These are phyloP conservation scores for Calvatia gigantea DNA, from an alignment of 768 basidiomycete species.

Conservation along the genomic window DNA sequence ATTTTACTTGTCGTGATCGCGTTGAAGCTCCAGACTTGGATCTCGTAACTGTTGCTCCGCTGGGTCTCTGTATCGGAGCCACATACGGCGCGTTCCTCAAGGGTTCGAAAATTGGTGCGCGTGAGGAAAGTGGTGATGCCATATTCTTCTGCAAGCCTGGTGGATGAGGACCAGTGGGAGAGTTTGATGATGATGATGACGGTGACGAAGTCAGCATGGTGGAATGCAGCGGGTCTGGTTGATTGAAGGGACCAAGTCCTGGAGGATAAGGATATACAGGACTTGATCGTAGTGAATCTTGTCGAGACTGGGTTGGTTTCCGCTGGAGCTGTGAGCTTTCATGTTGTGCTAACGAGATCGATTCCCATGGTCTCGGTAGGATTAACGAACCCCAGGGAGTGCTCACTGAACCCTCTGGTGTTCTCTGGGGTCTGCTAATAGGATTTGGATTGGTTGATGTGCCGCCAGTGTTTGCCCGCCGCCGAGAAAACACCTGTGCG, in stretches of 20 bases:
- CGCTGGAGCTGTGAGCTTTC: neutral
- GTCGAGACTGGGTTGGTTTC: neutral
- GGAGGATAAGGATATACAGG: neutral
- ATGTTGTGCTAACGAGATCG: neutral
- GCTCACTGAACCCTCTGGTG: neutral
- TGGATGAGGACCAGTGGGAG: neutral
- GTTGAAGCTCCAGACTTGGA: constrained; percentile 7
- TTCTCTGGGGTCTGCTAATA: neutral
- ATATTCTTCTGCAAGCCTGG: neutral
- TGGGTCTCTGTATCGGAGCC: constrained; percentile 6
- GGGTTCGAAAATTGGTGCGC: neutral
- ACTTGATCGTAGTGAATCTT: neutral
- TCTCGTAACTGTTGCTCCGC: constrained; percentile 1
- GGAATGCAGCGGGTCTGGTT: neutral
- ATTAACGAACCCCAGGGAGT: neutral
- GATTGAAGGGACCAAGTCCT: neutral
- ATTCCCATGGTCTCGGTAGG: neutral
- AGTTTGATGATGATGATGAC: neutral
- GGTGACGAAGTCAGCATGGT: neutral
- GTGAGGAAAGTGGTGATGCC: neutral
- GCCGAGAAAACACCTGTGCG: neutral
- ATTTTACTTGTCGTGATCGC: constrained; percentile 4
- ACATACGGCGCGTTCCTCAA: neutral
- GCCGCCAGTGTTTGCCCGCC: constrained; percentile 7
- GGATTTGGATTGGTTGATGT: neutral